These are phyloP conservation scores for Schwanniomyces occidentalis DNA, from an alignment of 805 yeast genomes.

Conservation along the genomic window DNA sequence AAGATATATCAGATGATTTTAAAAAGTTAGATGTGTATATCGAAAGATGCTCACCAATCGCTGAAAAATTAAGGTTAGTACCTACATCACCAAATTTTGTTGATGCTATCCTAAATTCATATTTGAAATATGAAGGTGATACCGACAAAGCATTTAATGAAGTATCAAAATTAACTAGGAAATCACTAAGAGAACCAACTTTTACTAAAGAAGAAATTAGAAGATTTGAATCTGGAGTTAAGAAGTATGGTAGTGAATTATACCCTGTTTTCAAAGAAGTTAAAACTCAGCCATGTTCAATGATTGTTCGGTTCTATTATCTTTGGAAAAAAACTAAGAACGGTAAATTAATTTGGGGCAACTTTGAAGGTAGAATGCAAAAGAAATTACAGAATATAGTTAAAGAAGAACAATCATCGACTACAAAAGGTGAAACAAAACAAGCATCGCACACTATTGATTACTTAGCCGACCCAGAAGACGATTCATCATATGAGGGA, in stretches of 20 bases:
- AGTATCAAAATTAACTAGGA: constrained; percentile 52
- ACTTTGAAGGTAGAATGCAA: constrained; percentile 67
- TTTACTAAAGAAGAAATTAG: constrained; percentile 62
- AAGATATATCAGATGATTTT: constrained; percentile 26
- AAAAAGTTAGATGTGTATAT: constrained; percentile 54
- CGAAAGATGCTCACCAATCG: constrained; percentile 53
- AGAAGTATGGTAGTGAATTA: constrained; percentile 73
- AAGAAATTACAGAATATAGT: constrained; percentile 48
- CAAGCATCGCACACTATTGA: constrained; percentile 25
- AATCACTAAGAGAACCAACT: constrained; percentile 73
- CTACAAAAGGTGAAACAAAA: constrained; percentile 14
- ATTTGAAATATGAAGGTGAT: constrained; percentile 55
- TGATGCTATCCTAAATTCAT: constrained; percentile 64
- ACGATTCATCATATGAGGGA: constrained; percentile 69
- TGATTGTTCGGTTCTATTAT: constrained; percentile 85
- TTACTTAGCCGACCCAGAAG: constrained; percentile 61
- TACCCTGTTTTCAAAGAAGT: constrained; percentile 72
- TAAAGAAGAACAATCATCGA: constrained; percentile 11
- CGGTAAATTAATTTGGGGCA: constrained; percentile 82
- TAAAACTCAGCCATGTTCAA: constrained; percentile 69
- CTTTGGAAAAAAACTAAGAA: constrained; percentile 85
- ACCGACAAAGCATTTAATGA: constrained; percentile 46
- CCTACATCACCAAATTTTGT: constrained; percentile 78
- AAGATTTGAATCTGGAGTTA: constrained; percentile 74
- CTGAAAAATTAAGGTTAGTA: constrained; percentile 52